Evolutionary conservation across 2,329 filamentous ascomycete genomes (phyloP).

Genomic region (Piedraia hortae): DNA sequence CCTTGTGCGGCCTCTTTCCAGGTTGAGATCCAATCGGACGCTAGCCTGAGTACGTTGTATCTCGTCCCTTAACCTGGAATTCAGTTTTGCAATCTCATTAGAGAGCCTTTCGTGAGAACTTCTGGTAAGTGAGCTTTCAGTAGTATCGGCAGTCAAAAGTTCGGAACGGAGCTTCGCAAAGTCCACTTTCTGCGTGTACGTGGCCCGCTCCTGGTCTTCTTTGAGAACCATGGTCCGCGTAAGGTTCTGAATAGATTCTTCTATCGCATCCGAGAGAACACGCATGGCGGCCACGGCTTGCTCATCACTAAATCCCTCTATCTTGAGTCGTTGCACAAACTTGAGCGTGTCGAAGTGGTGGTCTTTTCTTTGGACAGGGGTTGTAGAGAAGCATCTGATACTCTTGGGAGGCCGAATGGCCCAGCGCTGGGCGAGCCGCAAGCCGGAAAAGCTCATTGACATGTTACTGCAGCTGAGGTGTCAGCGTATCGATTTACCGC

Average conservation of each 20-base stretch:
- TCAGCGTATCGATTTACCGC: too few species aligned
- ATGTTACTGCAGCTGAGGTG: too few species aligned
- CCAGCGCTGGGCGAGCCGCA: too few species aligned
- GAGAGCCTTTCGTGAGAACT: constrained; percentile 75
- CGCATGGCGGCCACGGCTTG: constrained; percentile 98
- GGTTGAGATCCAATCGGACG: constrained; percentile 71
- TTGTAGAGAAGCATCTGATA: constrained; percentile 34
- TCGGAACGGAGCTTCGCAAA: constrained; percentile 93
- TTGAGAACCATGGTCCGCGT: constrained; percentile 93
- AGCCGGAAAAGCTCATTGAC: background rate
- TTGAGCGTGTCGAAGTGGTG: constrained; percentile 97
- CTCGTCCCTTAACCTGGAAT: constrained; percentile 69
- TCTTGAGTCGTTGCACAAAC: constrained; percentile 71
- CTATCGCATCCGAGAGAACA: constrained; percentile 83
- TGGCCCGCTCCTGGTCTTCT: constrained; percentile 65
- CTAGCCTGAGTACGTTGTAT: constrained; percentile 83
- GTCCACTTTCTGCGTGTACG: constrained; percentile 70
- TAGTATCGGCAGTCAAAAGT: constrained; percentile 71
- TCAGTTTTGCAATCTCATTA: constrained; percentile 85
- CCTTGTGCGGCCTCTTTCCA: constrained; percentile 86
- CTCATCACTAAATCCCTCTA: constrained; percentile 83
- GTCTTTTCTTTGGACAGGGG: constrained; percentile 34
- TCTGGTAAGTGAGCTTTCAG: constrained; percentile 67
- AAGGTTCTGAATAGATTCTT: constrained; percentile 92
- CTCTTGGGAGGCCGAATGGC: background rate